Percentiles rank a stretch among this genome's conserved stretches.
Evolutionary conservation across 2,329 filamentous ascomycete genomes (phyloP).

Genomic region (Podosphaera xanthii): DNA sequence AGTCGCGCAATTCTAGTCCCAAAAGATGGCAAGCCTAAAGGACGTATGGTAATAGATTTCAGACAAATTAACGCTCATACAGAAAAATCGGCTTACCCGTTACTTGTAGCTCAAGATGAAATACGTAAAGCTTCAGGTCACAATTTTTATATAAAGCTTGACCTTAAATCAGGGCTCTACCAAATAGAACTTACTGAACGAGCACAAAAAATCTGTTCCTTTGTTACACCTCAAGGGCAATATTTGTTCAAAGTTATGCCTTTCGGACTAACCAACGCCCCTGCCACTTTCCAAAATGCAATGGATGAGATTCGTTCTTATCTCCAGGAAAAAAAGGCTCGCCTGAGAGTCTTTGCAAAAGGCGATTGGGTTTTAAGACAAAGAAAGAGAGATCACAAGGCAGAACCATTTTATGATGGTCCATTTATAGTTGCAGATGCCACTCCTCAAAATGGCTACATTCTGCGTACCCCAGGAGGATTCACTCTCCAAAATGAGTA

Average conservation of each 20-base stretch:
- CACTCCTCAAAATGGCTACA: too few species aligned
- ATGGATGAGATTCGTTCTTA: too few species aligned
- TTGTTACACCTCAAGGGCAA: not conserved
- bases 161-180: not conserved
- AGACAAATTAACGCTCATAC: not conserved
- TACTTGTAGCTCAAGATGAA: not conserved
- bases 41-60: not conserved
- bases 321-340: too few species aligned
- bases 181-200: not conserved
- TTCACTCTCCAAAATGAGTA: too few species aligned
- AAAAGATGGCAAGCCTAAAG: not conserved
- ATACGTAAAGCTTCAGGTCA: not conserved
- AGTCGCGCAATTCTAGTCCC: not conserved
- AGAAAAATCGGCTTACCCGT: not conserved
- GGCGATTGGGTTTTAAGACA: too few species aligned
- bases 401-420: too few species aligned
- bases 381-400: too few species aligned
- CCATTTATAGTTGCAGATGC: too few species aligned
- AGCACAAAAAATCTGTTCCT: not conserved
- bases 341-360: too few species aligned
- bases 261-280: not conserved
- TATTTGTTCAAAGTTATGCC: not conserved
- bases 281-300: not conserved
- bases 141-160: not conserved
- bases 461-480: too few species aligned